phyloP scores from a whole-genome alignment of 345 rosid species.

The Pistacia vera region DNA sequence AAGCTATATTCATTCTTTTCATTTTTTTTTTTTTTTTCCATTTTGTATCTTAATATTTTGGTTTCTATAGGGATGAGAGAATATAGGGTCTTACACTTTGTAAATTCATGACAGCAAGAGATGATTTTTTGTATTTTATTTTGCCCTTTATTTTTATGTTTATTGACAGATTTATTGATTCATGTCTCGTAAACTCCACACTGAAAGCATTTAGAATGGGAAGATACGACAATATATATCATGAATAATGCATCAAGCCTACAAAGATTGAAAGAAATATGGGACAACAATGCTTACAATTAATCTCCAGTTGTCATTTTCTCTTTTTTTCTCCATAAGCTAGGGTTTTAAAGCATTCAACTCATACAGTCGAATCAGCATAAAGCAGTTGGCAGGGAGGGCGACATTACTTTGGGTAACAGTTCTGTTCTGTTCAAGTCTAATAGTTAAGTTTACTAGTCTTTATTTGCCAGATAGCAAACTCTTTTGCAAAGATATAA shows the following conservation, averaged over 20 bases:
- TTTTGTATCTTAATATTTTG: constrained; percentile 15
- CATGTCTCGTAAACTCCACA: background rate
- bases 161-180: background rate
- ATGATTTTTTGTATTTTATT: constrained; percentile 21
- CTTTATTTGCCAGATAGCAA: background rate
- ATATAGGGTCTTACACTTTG: constrained; percentile 40
- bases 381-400: no score
- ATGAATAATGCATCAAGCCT: background rate
- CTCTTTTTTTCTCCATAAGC: background rate
- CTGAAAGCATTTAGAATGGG: background rate
- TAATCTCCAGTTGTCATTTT: background rate
- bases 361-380: background rate
- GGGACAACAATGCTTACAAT: background rate
- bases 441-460: background rate
- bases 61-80: constrained; percentile 24
- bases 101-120: constrained; percentile 32
- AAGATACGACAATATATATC: background rate
- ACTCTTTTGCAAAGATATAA: background rate
- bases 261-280: background rate
- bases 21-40: constrained; percentile 22
- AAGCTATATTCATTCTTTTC: constrained; percentile 33
- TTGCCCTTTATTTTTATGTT: constrained; percentile 11
- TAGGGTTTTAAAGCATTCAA: background rate
- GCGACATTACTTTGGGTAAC: background rate
- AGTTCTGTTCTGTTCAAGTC: background rate